Conservation (phyloP, 495 filamentous ascomycete genomes). For the Neurospora sp. region DNA sequence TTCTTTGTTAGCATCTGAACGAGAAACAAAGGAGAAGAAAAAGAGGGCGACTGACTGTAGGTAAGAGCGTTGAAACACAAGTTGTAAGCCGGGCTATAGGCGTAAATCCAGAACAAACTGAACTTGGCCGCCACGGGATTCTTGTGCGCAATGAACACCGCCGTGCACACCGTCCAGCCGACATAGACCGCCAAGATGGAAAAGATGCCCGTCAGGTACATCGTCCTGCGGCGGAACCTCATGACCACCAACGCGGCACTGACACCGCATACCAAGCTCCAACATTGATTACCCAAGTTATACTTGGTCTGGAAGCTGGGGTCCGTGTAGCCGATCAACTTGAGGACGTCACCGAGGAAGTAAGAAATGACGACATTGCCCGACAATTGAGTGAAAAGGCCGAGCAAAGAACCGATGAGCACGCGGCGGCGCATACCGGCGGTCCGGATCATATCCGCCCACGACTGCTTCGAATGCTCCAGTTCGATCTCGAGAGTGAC, state of each 20-base stretch:
- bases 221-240: slow-evolving; percentile 45
- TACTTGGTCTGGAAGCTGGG: slow-evolving; percentile 40
- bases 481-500: slow-evolving; percentile 48
- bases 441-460: slow-evolving; percentile 45
- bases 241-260: slow-evolving; percentile 44
- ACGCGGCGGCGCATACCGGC: slow-evolving; percentile 46
- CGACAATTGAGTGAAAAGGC: slow-evolving; percentile 54
- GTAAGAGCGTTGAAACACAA: slow-evolving; percentile 60
- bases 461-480: slow-evolving; percentile 45
- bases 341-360: slow-evolving; percentile 42
- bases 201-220: slow-evolving; percentile 49
- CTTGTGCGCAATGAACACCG: slow-evolving; percentile 27
- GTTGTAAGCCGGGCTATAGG: slow-evolving; percentile 54
- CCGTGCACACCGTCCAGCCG: slow-evolving; percentile 49
- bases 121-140: slow-evolving; percentile 30
- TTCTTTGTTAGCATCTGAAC: not conserved
- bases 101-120: slow-evolving; percentile 52
- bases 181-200: slow-evolving; percentile 48
- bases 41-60: slow-evolving; percentile 38
- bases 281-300: slow-evolving; percentile 52
- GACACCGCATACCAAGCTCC: slow-evolving; percentile 46
- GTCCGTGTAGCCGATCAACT: slow-evolving; percentile 42
- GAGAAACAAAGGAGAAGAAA: not conserved
- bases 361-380: slow-evolving; percentile 56
- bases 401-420: slow-evolving; percentile 46